Evolutionary conservation across 2,329 filamentous ascomycete species (phyloP).

Genomic region (Plectosphaerella sp.): DNA sequence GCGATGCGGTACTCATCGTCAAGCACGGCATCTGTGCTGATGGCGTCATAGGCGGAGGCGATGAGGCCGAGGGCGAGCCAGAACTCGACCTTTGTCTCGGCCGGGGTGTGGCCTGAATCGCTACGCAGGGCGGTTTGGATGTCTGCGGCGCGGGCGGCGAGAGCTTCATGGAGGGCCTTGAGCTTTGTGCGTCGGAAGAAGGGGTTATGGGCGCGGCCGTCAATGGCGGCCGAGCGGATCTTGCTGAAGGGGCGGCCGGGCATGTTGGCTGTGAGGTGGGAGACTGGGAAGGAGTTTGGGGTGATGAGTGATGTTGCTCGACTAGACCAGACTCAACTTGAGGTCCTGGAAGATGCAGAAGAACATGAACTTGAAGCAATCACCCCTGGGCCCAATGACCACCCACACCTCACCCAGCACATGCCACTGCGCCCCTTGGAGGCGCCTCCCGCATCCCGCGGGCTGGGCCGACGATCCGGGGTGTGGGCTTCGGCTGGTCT

Average conservation of each 20-base stretch:
- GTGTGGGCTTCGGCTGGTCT: too few species aligned
- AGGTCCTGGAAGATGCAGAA: neutral
- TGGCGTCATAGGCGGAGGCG: conserved; percentile 29
- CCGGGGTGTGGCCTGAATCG: conserved; percentile 22
- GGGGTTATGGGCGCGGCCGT: conserved; percentile 38
- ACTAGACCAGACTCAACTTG: too few species aligned
- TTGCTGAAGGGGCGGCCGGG: conserved; percentile 17
- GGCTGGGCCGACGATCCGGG: too few species aligned
- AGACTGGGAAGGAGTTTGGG: neutral
- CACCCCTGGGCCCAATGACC: neutral
- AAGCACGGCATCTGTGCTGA: conserved; percentile 24
- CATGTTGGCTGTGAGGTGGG: conserved; percentile 8
- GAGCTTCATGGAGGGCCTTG: conserved; percentile 30
- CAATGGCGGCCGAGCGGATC: conserved; percentile 34
- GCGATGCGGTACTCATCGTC: conserved; percentile 16
- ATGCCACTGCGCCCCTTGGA: too few species aligned
- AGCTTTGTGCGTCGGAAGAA: conserved; percentile 41
- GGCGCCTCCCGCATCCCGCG: too few species aligned
- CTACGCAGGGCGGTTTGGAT: conserved; percentile 34
- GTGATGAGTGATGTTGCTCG: conserved; percentile 1
- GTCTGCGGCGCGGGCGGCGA: conserved; percentile 26
- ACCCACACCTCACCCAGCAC: too few species aligned
- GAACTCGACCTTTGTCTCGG: conserved; percentile 30
- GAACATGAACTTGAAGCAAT: neutral
- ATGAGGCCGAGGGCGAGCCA: conserved; percentile 32